phyloP scores from a whole-genome alignment of 768 basidiomycete genomes.

The Naganishia onofrii region DNA sequence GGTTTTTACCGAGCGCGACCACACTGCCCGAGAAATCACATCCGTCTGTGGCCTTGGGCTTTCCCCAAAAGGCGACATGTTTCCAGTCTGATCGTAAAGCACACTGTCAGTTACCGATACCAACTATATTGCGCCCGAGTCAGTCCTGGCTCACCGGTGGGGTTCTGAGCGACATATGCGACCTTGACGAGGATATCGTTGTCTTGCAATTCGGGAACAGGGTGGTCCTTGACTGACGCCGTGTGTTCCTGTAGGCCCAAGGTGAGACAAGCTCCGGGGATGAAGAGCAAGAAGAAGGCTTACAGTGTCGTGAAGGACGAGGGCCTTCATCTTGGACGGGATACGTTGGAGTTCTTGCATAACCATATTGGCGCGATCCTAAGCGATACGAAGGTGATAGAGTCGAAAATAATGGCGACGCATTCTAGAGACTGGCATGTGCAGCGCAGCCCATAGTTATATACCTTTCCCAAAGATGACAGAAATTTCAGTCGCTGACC shows the following conservation, averaged over 20 bases:
- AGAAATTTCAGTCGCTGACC: neutral
- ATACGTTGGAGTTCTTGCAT: neutral
- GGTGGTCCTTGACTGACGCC: constrained; percentile 32
- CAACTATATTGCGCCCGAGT: neutral
- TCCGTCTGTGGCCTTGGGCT: constrained; percentile 36
- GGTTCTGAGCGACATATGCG: constrained; percentile 39
- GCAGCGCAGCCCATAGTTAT: neutral
- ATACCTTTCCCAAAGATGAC: neutral
- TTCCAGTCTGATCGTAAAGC: constrained; percentile 35
- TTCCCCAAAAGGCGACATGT: constrained; percentile 30
- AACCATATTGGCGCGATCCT: neutral
- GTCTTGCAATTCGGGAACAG: constrained; percentile 32
- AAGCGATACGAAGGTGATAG: neutral
- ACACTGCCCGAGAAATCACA: constrained; percentile 42
- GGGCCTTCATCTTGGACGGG: constrained; percentile 15
- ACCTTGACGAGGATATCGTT: constrained; percentile 47
- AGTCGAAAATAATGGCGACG: neutral
- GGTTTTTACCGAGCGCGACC: constrained; percentile 34
- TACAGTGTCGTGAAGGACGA: constrained; percentile 19
- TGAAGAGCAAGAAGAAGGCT: neutral
- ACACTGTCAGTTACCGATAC: neutral
- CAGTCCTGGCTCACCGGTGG: constrained; percentile 30
- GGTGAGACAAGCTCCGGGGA: neutral
- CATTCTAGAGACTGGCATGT: too few species aligned
- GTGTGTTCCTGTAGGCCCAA: constrained; percentile 31